These are phyloP conservation scores for Corylus avellana DNA, from an alignment of 306 rosid genomes.

Conservation along the genomic window DNA sequence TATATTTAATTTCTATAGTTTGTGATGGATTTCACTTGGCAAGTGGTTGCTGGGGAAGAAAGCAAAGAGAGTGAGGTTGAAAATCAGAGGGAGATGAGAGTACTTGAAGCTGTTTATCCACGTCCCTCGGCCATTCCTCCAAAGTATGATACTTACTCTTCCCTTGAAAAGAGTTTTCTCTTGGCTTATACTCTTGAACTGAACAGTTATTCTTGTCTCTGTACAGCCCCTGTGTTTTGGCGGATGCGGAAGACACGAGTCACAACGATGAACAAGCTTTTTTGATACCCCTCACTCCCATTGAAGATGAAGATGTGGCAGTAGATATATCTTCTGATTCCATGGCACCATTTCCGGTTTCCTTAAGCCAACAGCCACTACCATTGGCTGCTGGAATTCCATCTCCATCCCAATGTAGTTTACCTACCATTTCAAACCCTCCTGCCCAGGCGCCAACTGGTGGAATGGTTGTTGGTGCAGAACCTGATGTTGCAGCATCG, in stretches of 20 bases:
- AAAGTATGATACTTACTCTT: constrained; percentile 55
- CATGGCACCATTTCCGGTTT: constrained; percentile 20
- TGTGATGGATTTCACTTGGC: constrained; percentile 61
- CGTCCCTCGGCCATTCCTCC: constrained; percentile 85
- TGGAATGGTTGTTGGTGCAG: constrained; percentile 25
- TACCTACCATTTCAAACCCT: constrained; percentile 19
- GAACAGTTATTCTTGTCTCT: constrained; percentile 16
- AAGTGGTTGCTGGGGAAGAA: constrained; percentile 90
- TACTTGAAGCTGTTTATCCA: constrained; percentile 90
- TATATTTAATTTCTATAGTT: constrained; percentile 45
- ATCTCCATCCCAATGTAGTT: constrained; percentile 32
- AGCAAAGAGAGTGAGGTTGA: constrained; percentile 64
- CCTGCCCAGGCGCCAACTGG: constrained; percentile 27
- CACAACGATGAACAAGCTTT: constrained; percentile 38
- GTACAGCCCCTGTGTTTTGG: constrained; percentile 55
- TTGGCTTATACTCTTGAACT: constrained; percentile 18
- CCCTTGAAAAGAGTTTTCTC: constrained; percentile 11
- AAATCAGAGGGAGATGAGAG: constrained; percentile 84
- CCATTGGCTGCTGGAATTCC: constrained; percentile 33
- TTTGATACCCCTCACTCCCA: constrained; percentile 74
- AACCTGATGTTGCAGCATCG: constrained; percentile 60
- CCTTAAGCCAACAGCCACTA: constrained; percentile 32
- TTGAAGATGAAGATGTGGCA: constrained; percentile 79
- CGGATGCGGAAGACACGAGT: constrained; percentile 46
- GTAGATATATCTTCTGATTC: constrained; percentile 38